Conservation (phyloP, 1,284 basidiomycete species). For the Fistulina hepatica region DNA sequence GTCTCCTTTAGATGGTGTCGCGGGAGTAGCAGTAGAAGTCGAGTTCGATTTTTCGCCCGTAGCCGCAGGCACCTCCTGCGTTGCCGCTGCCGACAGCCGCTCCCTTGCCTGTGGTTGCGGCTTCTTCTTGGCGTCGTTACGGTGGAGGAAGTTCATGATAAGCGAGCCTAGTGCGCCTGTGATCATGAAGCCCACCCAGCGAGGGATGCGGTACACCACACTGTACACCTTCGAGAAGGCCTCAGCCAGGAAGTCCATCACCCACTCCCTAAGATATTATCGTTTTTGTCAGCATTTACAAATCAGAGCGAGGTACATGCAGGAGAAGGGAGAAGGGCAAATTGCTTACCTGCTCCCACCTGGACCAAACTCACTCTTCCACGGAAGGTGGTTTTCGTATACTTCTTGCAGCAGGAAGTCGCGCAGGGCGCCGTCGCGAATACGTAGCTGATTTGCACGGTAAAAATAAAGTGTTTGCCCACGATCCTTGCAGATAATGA, state of each 20-base stretch:
- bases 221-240: not conserved
- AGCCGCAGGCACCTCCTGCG: too few species aligned
- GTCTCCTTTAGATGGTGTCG: too few species aligned
- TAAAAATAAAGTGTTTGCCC: conserved; percentile 69
- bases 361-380: conserved; percentile 53
- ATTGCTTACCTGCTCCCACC: conserved; percentile 56
- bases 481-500: conserved; percentile 55
- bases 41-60: too few species aligned
- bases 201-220: not conserved
- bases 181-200: not conserved
- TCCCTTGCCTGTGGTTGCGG: too few species aligned
- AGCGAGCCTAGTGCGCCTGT: not conserved
- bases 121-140: not conserved
- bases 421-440: conserved; percentile 46
- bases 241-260: conserved; percentile 49
- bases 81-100: too few species aligned
- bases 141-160: not conserved
- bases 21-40: too few species aligned
- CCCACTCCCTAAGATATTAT: conserved; percentile 42
- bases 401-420: conserved; percentile 50
- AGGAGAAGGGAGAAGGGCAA: conserved; percentile 3
- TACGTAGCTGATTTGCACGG: conserved; percentile 45
- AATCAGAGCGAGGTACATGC: not conserved
- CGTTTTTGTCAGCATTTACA: conserved; percentile 4
- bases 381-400: conserved; percentile 48